Base-by-base conservation (phyloP, 1,284 basidiomycete species). In the Somion occarium region DNA sequence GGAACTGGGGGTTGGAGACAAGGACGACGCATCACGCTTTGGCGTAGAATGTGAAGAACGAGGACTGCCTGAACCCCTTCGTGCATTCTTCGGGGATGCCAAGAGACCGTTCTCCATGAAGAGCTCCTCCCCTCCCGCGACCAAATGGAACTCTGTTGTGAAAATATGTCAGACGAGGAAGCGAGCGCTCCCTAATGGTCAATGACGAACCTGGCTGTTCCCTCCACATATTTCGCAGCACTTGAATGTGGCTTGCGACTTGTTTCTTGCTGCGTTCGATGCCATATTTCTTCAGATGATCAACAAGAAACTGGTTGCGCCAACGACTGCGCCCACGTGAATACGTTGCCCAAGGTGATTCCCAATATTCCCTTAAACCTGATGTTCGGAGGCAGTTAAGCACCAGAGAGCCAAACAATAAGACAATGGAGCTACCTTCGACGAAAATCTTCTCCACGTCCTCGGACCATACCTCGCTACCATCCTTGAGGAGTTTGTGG, bases 221-320 rank as follows among this genome's bases (percentile, higher is more conserved):
- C 63, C 88, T 88, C 87, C 86, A 89, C 87, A 90, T 90, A 63
- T 89, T 90, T 43, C 86, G 73, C 45, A 90, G 67, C 51, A 90
- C 88, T 63, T 91, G 88, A 48, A 91, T 87, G 62, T 91, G 88
- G 63, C 83, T 87, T 18, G 88, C 88, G 59, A 91, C 88, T 65
- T 90, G 87, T 64, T 90, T 90, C 74, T 88, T 89, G 38, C 84
- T 77, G 30, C 88, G 81, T 25, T 74, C 73, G 61, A 91, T 79
- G 52, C 82, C 84, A 39, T 73, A 69, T 57, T 77, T 80, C 52
- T 80, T 74, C 52, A 90, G 78, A 61, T 85, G 84, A 56, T 89
- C 86, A 62, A 91, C 87, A 56, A 90, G 78, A 62, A 83, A 90
- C 68, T 88, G 85, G 68, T 91, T 91, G 47, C 88, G 75, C 84